phyloP scores from a whole-genome alignment of 352 stramenopile species.

The Globisporangium orthogonon region DNA sequence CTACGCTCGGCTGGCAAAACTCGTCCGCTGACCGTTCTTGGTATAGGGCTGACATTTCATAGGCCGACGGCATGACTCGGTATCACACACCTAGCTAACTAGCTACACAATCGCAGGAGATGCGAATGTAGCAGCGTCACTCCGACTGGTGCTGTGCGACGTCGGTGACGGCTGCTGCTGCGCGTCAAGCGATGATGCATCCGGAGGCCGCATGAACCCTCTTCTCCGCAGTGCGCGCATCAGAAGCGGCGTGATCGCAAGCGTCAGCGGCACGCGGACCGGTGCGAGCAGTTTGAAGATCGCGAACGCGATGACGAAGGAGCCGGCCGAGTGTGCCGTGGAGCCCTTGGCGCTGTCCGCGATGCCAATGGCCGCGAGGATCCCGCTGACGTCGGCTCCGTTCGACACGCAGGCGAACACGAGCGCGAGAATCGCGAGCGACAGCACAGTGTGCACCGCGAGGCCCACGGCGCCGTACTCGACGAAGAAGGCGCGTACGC shows the following conservation, averaged over 20 bases:
- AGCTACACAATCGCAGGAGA: not conserved
- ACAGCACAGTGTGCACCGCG: slow-evolving; percentile 65
- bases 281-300: slow-evolving; percentile 74
- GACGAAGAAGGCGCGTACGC: slow-evolving; percentile 66
- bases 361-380: slow-evolving; percentile 43
- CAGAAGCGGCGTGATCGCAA: slow-evolving; percentile 70
- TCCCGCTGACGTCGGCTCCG: slow-evolving; percentile 51
- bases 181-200: not conserved
- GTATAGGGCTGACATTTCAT: too few species aligned
- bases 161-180: too few species aligned
- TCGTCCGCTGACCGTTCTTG: too few species aligned
- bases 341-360: slow-evolving; percentile 28
- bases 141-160: not conserved
- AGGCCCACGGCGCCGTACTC: slow-evolving; percentile 78
- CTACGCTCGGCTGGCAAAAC: too few species aligned
- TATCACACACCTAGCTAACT: too few species aligned
- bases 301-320: slow-evolving; percentile 73
- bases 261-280: slow-evolving; percentile 75
- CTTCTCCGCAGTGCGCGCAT: slow-evolving; percentile 51
- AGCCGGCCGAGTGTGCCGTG: slow-evolving; percentile 51
- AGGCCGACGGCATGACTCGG: too few species aligned
- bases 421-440: slow-evolving; percentile 53
- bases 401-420: slow-evolving; percentile 66
- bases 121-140: not conserved
- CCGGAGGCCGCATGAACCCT: slow-evolving; percentile 58